These are phyloP conservation scores for Phtheirospermum japonicum DNA, from an alignment of 257 asterid species.

Conservation along the genomic window DNA sequence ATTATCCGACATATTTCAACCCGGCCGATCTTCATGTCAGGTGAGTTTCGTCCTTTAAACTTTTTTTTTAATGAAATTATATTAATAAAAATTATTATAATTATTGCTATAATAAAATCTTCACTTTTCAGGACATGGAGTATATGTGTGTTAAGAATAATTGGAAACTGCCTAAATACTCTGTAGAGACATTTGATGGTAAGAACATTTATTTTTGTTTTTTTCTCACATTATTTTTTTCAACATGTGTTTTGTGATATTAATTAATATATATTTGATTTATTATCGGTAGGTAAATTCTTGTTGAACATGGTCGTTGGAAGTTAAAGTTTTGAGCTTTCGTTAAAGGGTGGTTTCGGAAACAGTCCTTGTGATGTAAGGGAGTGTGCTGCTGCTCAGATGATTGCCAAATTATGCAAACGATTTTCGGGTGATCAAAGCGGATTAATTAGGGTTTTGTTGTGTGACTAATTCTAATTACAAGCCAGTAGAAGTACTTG, in stretches of 20 bases:
- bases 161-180: constrained; percentile 45
- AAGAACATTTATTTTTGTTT: not conserved
- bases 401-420: constrained; percentile 29
- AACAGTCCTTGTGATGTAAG: constrained; percentile 38
- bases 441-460: not conserved
- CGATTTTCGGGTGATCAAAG: not conserved
- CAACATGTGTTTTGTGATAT: not conserved
- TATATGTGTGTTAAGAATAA: constrained; percentile 33
- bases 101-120: not conserved
- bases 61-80: not conserved
- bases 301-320: constrained; percentile 22
- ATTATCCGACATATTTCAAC: constrained; percentile 17
- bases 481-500: not conserved
- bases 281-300: constrained; percentile 42
- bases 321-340: constrained; percentile 20
- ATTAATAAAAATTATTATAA: not conserved
- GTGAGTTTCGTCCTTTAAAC: constrained; percentile 26
- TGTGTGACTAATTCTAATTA: not conserved
- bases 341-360: constrained; percentile 23
- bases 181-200: constrained; percentile 35
- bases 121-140: constrained; percentile 41
- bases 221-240: no score
- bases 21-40: constrained; percentile 36
- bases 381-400: constrained; percentile 48
- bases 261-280: not conserved